Base-by-base conservation (phyloP, 2,329 filamentous ascomycete species). In the Zymoseptoria pseudotritici region DNA sequence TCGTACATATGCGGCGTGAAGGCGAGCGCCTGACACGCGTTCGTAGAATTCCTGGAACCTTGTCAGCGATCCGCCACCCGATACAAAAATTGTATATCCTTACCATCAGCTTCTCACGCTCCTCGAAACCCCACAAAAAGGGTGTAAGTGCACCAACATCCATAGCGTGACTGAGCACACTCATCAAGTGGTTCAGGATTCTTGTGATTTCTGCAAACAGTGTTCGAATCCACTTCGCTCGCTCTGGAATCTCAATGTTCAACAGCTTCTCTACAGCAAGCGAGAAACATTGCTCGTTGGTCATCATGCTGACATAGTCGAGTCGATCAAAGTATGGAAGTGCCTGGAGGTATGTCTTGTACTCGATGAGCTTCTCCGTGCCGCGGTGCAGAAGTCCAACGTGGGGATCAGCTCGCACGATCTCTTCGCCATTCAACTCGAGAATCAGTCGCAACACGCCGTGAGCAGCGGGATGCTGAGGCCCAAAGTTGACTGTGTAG, bases 231-330 rank as follows among this genome's bases (percentile, higher is more conserved):
- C 87, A 99, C 81, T 99, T 97, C 70, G 94, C 94, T 72, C 94
- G 84, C 66, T 94, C 89, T 22, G 94, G 94, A 65, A 99, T 90
- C 75, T 99, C 95, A 66, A 99, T 82, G 77, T 99, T 99, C 71
- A 99, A 82, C 62, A 99, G 83, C 83, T 99, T 99, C 84, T 99
- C 94, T 58, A 97, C 93, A 20, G 91, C 94, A 67, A 99, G 83
- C 46, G 91, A 86, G 78, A 91, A 99, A 74, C 91, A 96, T 79
- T 99, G 94, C 83, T 99, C 94, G 78, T 99, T 99, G 72, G 94
- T 99, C 94, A 99, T 99, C 95, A 99, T 99, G 72, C 91, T 97
- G 69, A 97, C 92, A 77, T 99, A 99, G 79, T 99, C 94, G 76
- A 99, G 83, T 70, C 94, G 91, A 79, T 99, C 94, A 75, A 99